Conservation (phyloP, 306 rosid species). For the Trifolium fragiferum region DNA sequence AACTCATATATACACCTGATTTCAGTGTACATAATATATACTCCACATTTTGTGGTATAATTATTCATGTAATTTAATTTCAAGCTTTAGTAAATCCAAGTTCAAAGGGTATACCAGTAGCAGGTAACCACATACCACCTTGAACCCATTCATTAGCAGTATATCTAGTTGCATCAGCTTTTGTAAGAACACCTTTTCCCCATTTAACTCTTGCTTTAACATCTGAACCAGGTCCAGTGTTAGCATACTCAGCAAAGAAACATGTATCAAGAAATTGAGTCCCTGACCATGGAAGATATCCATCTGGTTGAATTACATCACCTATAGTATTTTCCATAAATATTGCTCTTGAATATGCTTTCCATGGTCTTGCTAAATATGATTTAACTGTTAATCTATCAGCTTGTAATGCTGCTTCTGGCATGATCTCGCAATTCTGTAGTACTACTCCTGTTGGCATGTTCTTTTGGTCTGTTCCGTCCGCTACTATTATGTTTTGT, state of each 20-base stretch:
- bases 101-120: constrained; percentile 44
- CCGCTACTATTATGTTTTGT: constrained; percentile 64
- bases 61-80: neutral
- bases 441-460: constrained; percentile 58
- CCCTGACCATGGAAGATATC: constrained; percentile 59
- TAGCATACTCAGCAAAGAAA: constrained; percentile 65
- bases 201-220: constrained; percentile 57
- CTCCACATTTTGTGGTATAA: neutral
- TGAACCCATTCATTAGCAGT: constrained; percentile 50
- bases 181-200: constrained; percentile 52
- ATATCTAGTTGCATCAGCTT: constrained; percentile 50
- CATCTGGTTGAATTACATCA: constrained; percentile 52
- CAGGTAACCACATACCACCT: constrained; percentile 51
- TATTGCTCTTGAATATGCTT: constrained; percentile 57
- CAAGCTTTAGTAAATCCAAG: constrained; percentile 31
- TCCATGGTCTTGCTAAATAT: constrained; percentile 84
- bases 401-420: constrained; percentile 45
- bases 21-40: too few species aligned
- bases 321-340: constrained; percentile 61
- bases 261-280: constrained; percentile 46
- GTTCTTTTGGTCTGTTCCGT: constrained; percentile 46
- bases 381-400: constrained; percentile 44
- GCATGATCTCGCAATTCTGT: constrained; percentile 64
- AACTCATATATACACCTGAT: neutral
- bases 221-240: constrained; percentile 62